Evolutionary conservation across 345 rosid genomes (phyloP), one percentile per base, ranked within the genome.

Genomic region (Sisymbrium altissimum): DNA sequence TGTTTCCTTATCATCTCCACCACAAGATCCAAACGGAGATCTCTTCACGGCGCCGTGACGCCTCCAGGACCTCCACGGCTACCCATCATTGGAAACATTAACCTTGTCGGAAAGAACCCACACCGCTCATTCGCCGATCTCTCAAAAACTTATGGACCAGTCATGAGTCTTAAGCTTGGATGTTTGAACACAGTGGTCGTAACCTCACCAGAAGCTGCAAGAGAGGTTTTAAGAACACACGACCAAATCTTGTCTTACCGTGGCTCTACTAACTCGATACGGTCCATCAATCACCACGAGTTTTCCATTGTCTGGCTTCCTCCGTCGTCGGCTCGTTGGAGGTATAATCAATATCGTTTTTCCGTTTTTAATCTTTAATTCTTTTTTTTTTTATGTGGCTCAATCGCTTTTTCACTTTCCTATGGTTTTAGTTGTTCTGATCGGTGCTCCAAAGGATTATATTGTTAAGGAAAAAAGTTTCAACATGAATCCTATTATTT

Each of bases 21-120:
- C 17, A 5, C 27, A 68, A 63, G 52, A 63, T 69, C 64, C 25
- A 17, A 27, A 21, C 2, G 58, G 62, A 69, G 8, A 18, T 32
- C 68, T 55, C 15, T n/a, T 23, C 15, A 7, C 19, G 48, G 44
- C 0, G 39, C 30, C 8, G 17, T n/a, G 7, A 9, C 11, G 1
- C 76, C 80, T 14, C 80, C 76, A 1, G 80, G 87, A 21, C 84
- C 87, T 23, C 41, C 15, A 4, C 64, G 79, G 0, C 36, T 84
- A 4, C 85, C 84, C 6, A 54, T 81, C 58, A 61, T 84, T 9
- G 86, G 88, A 21, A 84, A 81, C 75, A 80, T 86, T 71, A 71
- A 81, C 6, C 53, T 41, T 4, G 70, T 84, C 17, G 83, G 88
- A 2, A 18, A 64, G 33, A 79, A 72, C 6, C 76, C 85, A 33